Evolutionary conservation across 2,329 filamentous ascomycete genomes (phyloP), one percentile per base, ranked within the genome.

Genomic region (Xenosphaeropsis pyriputrescens): DNA sequence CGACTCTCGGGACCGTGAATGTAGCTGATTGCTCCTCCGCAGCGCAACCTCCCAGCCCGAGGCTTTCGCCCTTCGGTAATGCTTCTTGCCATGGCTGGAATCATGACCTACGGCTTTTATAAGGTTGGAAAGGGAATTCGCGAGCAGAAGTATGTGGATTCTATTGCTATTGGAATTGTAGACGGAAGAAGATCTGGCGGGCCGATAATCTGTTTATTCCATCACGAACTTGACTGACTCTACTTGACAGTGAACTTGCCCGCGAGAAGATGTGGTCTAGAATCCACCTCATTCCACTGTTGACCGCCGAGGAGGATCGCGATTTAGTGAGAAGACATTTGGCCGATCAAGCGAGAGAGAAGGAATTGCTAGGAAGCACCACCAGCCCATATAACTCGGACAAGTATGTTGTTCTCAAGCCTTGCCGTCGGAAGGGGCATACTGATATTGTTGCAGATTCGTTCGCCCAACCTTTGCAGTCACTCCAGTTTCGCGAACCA

Each of bases 241-340:
- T 41, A 13, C 22, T 9, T 19, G 31, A 39, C 52, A 95, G 88
- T 56, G 91, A 98, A 63, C 79, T 94, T 49, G 84, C 79, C 45
- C 85, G 91, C 52, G 91, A 98, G 58, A 98, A 96, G 70, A 91
- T 94, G 75, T 98, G 91, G 91, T 76, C 85, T 44, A 81, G 91
- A 57, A 93, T 98, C 63, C 77, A 96, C 64, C 71, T 98, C 46
- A 91, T 89, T 54, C 91, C 91, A 41, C 66, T 94, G 45, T 75
- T 98, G 46, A 89, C 96, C 60, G 91, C 91, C 40, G 91, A 98
- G 58, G 86, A 94, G 61, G 91, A 98, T 66, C 80, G 91, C 43
- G 91, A 98, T 63, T 80, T 89, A 58, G 88, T 94, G 45, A 75
- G 91, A 48, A 72, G 89, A 55, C 74, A 89, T 61, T 72, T 80